phyloP scores from a whole-genome alignment of 345 rosid species.

The Linum usitatissimum region DNA sequence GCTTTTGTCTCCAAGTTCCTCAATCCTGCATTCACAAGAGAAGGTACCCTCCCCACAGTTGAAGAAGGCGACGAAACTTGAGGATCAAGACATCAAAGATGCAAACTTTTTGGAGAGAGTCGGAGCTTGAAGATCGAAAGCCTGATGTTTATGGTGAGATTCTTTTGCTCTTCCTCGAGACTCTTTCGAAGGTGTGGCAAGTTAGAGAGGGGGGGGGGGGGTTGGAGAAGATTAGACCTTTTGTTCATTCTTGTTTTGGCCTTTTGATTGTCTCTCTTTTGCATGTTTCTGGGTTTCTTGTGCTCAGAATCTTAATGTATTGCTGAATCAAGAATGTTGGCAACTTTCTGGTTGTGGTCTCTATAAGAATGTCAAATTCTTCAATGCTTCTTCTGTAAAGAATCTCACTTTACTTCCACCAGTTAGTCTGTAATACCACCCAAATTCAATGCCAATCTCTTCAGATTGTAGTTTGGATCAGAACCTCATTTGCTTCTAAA shows the following conservation, averaged over 20 bases:
- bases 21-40: slow-evolving; percentile 52
- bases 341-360: slow-evolving; percentile 23
- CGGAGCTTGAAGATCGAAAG: slow-evolving; percentile 23
- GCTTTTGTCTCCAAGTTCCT: slow-evolving; percentile 84
- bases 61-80: slow-evolving; percentile 58
- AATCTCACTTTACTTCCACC: too few species aligned
- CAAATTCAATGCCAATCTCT: too few species aligned
- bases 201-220: slow-evolving; percentile 22
- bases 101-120: slow-evolving; percentile 18
- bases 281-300: slow-evolving; percentile 13
- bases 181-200: slow-evolving; percentile 11
- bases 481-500: too few species aligned
- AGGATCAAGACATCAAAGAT: slow-evolving; percentile 8
- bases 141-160: slow-evolving; percentile 10
- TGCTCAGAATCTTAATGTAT: slow-evolving; percentile 16
- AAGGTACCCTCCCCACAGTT: slow-evolving; percentile 65
- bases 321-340: slow-evolving; percentile 31
- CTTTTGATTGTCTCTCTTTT: slow-evolving; percentile 21
- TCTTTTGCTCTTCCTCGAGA: slow-evolving; percentile 28
- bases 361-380: slow-evolving; percentile 5
- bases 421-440: too few species aligned
- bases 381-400: too few species aligned
- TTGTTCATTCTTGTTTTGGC: slow-evolving; percentile 41
- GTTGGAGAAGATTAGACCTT: slow-evolving; percentile 23
- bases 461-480: too few species aligned